Evolutionary conservation across 2,329 filamentous ascomycete genomes (phyloP).

Genomic region (Triangularia setosa): DNA sequence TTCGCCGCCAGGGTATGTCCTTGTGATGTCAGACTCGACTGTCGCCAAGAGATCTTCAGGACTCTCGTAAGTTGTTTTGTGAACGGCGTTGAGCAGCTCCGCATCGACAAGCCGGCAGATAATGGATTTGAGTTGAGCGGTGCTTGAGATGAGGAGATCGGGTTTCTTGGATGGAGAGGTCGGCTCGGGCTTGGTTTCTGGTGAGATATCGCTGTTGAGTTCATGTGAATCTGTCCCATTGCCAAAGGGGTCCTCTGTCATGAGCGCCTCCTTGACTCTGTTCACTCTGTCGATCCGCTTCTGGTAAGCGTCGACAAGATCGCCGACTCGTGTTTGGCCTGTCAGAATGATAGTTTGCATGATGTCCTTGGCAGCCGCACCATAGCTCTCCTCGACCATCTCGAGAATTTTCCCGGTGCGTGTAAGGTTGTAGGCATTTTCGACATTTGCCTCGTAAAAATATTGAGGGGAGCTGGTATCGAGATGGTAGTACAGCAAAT

Average conservation of each 20-base stretch:
- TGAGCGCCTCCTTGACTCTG: conserved; percentile 12
- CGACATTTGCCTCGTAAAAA: conserved; percentile 79
- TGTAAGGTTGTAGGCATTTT: conserved; percentile 75
- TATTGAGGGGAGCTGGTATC: conserved; percentile 59
- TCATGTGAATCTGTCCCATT: conserved; percentile 31
- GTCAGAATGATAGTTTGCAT: conserved; percentile 71
- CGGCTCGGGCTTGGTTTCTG: conserved; percentile 16
- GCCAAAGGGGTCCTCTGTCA: conserved; percentile 31
- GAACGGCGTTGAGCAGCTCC: conserved; percentile 65
- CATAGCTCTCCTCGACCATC: conserved; percentile 69
- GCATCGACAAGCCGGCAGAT: conserved; percentile 55
- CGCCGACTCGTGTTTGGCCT: conserved; percentile 70
- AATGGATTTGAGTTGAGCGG: conserved; percentile 46
- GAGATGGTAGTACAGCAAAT: conserved; percentile 72
- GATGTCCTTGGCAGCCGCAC: conserved; percentile 68
- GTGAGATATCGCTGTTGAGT: conserved; percentile 5
- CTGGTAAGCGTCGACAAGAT: conserved; percentile 62
- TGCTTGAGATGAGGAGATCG: conserved; percentile 40
- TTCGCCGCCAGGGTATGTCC: conserved; percentile 48
- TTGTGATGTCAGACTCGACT: conserved; percentile 60
- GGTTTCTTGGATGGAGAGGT: conserved; percentile 27
- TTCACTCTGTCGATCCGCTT: conserved; percentile 31
- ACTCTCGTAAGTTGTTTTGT: conserved; percentile 53
- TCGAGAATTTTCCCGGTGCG: conserved; percentile 79
- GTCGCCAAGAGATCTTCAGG: conserved; percentile 58